A percentile compares a stretch with the other conserved stretches of the same genome.
These are phyloP conservation scores for Limonium bicolor DNA, from an alignment of 148 eudicot genomes.

Conservation along the genomic window DNA sequence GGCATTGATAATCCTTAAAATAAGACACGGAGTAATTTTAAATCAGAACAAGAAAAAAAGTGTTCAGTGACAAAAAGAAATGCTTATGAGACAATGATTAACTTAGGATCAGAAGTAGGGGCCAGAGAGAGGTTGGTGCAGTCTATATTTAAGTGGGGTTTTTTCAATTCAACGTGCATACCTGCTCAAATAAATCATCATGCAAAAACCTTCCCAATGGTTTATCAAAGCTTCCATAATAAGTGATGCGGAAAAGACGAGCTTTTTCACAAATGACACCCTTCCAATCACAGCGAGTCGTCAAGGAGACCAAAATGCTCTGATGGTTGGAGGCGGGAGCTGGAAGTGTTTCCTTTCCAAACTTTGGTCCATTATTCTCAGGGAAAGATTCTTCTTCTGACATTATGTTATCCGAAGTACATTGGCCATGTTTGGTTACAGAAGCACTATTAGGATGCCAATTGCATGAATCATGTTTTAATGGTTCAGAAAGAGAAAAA, in stretches of 20 bases:
- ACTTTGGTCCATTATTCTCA: too few species aligned
- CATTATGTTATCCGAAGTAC: too few species aligned
- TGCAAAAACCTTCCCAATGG: conserved; percentile 78
- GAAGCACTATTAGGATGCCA: background rate
- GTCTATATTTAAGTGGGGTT: background rate
- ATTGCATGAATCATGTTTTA: conserved; percentile 2
- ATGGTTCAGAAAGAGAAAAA: conserved; percentile 4
- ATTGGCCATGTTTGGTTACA: background rate
- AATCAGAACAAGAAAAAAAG: background rate
- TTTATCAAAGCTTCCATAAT: conserved; percentile 85
- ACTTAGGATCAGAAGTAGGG: background rate
- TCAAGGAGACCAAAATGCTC: conserved; percentile 83
- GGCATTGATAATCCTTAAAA: conserved; percentile 48
- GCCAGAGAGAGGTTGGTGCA: background rate
- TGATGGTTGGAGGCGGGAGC: conserved; percentile 52
- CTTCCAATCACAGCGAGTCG: conserved; percentile 70
- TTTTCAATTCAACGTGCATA: conserved; percentile 8
- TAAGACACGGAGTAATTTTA: too few species aligned
- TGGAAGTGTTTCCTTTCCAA: conserved; percentile 26
- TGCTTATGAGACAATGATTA: background rate
- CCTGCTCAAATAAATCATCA: conserved; percentile 86
- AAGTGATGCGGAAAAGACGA: conserved; percentile 68
- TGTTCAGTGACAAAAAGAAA: background rate
- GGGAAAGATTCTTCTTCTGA: too few species aligned
- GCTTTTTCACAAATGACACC: conserved; percentile 90